Evolutionary conservation across 345 rosid species (phyloP), one percentile per base, ranked within the genome.

Genomic region (Atalantia buxifolia): DNA sequence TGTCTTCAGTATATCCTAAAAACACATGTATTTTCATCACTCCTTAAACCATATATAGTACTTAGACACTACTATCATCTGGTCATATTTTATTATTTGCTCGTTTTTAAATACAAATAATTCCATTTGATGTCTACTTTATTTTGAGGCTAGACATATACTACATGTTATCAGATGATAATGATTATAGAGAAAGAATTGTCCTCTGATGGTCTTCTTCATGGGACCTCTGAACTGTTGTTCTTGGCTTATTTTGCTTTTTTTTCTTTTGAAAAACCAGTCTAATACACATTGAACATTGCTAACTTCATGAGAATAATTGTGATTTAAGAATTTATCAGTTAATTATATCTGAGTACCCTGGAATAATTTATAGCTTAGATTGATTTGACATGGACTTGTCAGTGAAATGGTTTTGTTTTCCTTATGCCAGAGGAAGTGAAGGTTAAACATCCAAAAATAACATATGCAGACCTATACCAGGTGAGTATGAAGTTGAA

Each of bases 381-480:
- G 31, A 18, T 6, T 53, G 1, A 50, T 19, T 33, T 56, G 53
- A 2, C 33, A 28, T 74, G 55, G 27, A 35, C 7, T 61, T 69
- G 16, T 36, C n/a, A 40, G 25, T 38, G 21, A 45, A 64, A 22
- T 38, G 27, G 25, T 42, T 40, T 57, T 67, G 67, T 64, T 72
- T 33, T 38, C 2, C 30, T 69, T 69, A 40, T 71, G 67, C 7
- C 88, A 95, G 99, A 93, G 85, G 89, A 83, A 33, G 93, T 95
- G 86, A 95, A 92, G 85, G 87, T 88, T 75, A 92, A 91, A 72
- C 87, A 90, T 85, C 94, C 92, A 0, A 95, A 89, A 82, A 88
- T 95, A 76, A 86, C 98, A 0, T 91, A 93, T 65, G 98, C 98
- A 4, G 98, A 95, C 72, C 78, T 91, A 6, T 91, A 85, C 80